Evolutionary conservation across 345 rosid species (phyloP), one percentile per base, ranked within the genome.

Genomic region (Clarkia xantiana): DNA sequence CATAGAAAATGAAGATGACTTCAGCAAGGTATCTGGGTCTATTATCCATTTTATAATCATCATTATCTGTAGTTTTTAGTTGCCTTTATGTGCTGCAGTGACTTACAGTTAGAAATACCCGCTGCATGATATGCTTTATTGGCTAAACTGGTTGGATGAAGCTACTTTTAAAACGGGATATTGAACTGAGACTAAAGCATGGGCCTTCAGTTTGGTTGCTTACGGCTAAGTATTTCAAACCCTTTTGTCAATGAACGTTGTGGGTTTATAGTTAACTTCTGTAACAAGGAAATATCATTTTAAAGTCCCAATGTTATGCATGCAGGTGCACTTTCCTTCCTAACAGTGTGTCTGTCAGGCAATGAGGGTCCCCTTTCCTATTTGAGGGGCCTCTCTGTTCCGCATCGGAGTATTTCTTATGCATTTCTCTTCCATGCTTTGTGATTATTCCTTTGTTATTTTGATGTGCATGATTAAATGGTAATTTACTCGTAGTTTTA

Each of bases 91-190:
- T 66, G 77, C 71, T 67, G 56, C 61, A 62, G 66, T 80, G 88
- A 70, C 88, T 76, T 69, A 84, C 98, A 84, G 85, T 84, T 74
- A 82, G 73, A 87, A 80, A 76, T 75, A 77, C 76, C 79, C 82
- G 88, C 95, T 84, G 91, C 91, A 65, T 77, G 94, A 65, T 84
- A 67, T 84, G 78, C 90, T 74, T 78, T 81, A 75, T 80, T 87
- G 97, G 97, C 91, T 84, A 80, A 79, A 76, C 34, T 72, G 82
- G 86, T 84, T 87, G 91, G 99, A 73, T 87, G 88, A 87, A 76
- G 95, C 96, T 68, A 82, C 84, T 72, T 86, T 73, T 91, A 67
- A 65, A 78, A 66, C 75, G 82, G 85, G 94, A 82, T 77, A 75
- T 79, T 84, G 83, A 77, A 78, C 85, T 87, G 96, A 82, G 84